phyloP scores from a whole-genome alignment of 2,329 filamentous ascomycete species.

The Leptographium flavum region DNA sequence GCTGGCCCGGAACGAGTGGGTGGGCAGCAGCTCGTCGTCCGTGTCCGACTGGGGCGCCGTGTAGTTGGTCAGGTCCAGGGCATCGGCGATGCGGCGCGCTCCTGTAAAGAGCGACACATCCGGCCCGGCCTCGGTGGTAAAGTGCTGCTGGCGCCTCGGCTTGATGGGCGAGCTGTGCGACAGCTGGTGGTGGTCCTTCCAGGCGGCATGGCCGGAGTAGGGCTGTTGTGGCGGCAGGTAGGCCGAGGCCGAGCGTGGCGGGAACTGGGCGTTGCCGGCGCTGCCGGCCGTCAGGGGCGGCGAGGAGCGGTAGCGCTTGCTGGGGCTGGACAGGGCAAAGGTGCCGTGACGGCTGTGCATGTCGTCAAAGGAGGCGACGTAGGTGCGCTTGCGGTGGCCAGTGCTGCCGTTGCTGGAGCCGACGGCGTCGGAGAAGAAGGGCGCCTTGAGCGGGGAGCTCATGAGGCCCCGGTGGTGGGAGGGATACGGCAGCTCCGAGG shows the following conservation, averaged over 20 bases:
- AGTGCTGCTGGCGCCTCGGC: slow-evolving; percentile 58
- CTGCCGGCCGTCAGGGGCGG: slow-evolving; percentile 49
- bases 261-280: slow-evolving; percentile 43
- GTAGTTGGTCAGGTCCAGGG: slow-evolving; percentile 42
- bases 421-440: slow-evolving; percentile 74
- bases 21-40: slow-evolving; percentile 68
- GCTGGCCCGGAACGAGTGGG: slow-evolving; percentile 55
- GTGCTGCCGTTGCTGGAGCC: slow-evolving; percentile 54
- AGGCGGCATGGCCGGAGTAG: slow-evolving; percentile 38
- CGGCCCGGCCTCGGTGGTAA: slow-evolving; percentile 55
- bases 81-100: slow-evolving; percentile 51
- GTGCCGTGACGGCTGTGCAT: slow-evolving; percentile 4
- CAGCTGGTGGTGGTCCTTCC: slow-evolving; percentile 69
- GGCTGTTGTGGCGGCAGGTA: slow-evolving; percentile 19
- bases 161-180: slow-evolving; percentile 81
- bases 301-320: slow-evolving; percentile 58
- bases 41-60: slow-evolving; percentile 55
- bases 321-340: slow-evolving; percentile 35
- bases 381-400: slow-evolving; percentile 50
- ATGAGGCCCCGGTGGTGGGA: slow-evolving; percentile 44
- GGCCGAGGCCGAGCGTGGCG: slow-evolving; percentile 35
- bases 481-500: slow-evolving; percentile 63
- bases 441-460: slow-evolving; percentile 72
- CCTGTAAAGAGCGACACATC: slow-evolving; percentile 69
- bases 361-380: slow-evolving; percentile 43